Evolutionary conservation across 108 stramenopile species (phyloP).

Genomic region (Pinguiococcus pyrenoidosus): DNA sequence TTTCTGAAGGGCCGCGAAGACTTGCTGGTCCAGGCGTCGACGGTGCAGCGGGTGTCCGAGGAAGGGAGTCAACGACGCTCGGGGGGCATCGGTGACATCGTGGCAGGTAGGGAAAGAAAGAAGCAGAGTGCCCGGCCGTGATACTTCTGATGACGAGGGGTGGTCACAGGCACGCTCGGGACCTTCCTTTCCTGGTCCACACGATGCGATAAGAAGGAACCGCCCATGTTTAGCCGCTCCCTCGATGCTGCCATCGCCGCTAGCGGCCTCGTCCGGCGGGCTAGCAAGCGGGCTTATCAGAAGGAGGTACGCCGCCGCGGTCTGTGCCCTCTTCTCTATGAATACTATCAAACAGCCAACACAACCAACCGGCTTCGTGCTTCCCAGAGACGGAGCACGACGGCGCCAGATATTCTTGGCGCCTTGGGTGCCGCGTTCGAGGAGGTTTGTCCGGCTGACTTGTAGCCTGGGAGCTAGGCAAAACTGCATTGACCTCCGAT

Average conservation of each 20-base stretch:
- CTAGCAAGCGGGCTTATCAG: conserved; percentile 54
- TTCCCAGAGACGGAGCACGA: conserved; percentile 68
- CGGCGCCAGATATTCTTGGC: conserved; percentile 62
- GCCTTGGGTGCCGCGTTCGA: conserved; percentile 49
- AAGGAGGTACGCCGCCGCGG: too few relatives aligned
- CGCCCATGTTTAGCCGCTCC: conserved; percentile 16
- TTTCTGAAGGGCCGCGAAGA: conserved; percentile 49
- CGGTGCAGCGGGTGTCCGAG: conserved; percentile 46
- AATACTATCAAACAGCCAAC: too few relatives aligned
- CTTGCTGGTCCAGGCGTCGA: conserved; percentile 21
- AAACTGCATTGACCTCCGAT: too few relatives aligned
- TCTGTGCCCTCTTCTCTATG: too few relatives aligned
- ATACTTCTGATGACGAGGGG: not conserved
- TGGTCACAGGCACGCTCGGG: conserved; percentile 54
- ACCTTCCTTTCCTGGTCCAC: conserved; percentile 60
- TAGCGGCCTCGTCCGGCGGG: conserved; percentile 51
- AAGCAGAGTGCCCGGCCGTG: not conserved
- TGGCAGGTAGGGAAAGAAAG: conserved; percentile 42
- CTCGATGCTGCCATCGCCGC: conserved; percentile 57
- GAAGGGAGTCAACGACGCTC: conserved; percentile 74
- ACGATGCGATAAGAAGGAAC: not conserved
- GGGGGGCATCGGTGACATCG: conserved; percentile 90
- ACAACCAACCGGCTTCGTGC: too few relatives aligned
- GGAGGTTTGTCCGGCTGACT: too few relatives aligned
- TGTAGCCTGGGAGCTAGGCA: too few relatives aligned